phyloP scores from a whole-genome alignment of 2,329 filamentous ascomycete genomes.

The Trichoderma gracile region DNA sequence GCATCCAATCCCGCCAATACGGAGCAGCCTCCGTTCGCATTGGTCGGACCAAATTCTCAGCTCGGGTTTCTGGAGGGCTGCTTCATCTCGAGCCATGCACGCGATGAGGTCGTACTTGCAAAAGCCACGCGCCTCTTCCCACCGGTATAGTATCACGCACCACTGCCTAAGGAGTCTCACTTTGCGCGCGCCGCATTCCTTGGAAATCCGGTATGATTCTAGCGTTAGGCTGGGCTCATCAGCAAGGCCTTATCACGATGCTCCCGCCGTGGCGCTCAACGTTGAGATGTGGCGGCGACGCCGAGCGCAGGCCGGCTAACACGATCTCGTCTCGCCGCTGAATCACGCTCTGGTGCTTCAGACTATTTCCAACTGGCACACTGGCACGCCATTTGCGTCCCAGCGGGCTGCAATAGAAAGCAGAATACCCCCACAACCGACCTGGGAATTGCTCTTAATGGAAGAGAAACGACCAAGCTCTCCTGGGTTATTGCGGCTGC shows the following conservation, averaged over 20 bases:
- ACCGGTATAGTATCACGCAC: conserved; percentile 1
- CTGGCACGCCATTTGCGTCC: not conserved
- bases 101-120: conserved; percentile 3
- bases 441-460: not conserved
- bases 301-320: not conserved
- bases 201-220: not conserved
- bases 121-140: conserved; percentile 1
- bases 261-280: not conserved
- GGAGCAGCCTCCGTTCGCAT: not conserved
- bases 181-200: not conserved
- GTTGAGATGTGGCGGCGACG: not conserved
- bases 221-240: not conserved
- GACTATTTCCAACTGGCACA: not conserved
- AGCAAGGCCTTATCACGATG: not conserved
- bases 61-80: not conserved
- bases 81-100: conserved; percentile 10
- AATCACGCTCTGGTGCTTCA: not conserved
- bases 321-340: not conserved
- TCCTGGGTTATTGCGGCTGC: not conserved
- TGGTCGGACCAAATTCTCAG: conserved; percentile 6
- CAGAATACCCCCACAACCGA: not conserved
- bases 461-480: not conserved
- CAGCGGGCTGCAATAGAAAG: not conserved
- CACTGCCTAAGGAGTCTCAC: not conserved
- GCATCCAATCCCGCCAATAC: conserved; percentile 2